Percentiles rank a stretch among this genome's conserved stretches.
Evolutionary conservation across 768 basidiomycete genomes (phyloP).

Genomic region (Suillus paluster): DNA sequence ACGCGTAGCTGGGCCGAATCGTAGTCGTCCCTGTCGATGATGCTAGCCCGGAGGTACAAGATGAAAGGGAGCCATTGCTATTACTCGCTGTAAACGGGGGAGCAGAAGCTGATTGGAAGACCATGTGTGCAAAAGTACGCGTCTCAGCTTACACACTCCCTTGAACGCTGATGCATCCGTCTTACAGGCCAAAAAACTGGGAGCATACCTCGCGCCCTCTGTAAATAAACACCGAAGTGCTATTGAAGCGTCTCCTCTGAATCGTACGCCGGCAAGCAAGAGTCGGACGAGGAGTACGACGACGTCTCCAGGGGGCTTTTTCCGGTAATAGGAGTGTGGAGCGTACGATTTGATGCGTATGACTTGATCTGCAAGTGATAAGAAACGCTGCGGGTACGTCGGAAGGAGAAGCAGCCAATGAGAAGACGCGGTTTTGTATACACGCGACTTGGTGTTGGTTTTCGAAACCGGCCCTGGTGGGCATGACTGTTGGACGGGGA

Average conservation of each 20-base stretch:
- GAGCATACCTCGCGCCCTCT: constrained; percentile 37
- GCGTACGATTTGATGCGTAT: background rate
- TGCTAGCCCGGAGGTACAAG: constrained; percentile 27
- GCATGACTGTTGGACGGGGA: background rate
- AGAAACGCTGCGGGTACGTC: background rate
- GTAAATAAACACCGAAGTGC: constrained; percentile 41
- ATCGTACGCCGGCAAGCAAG: constrained; percentile 18
- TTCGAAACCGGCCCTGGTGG: no score
- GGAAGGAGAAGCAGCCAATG: background rate
- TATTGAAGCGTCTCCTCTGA: constrained; percentile 21
- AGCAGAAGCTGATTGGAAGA: constrained; percentile 65
- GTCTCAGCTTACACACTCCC: no score
- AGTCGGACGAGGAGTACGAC: constrained; percentile 31
- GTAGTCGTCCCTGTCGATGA: constrained; percentile 65
- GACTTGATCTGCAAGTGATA: background rate
- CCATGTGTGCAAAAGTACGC: constrained; percentile 63
- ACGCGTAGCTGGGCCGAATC: constrained; percentile 67
- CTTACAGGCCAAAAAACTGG: constrained; percentile 36
- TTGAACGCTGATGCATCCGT: background rate
- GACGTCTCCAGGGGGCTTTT: constrained; percentile 32
- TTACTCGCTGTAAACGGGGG: constrained; percentile 72
- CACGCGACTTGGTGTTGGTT: background rate
- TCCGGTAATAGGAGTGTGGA: background rate
- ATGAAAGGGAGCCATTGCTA: constrained; percentile 57
- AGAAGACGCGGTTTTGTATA: constrained; percentile 3